These are phyloP conservation scores for Tagetes erecta DNA, from an alignment of 129 eudicot species.

Conservation along the genomic window DNA sequence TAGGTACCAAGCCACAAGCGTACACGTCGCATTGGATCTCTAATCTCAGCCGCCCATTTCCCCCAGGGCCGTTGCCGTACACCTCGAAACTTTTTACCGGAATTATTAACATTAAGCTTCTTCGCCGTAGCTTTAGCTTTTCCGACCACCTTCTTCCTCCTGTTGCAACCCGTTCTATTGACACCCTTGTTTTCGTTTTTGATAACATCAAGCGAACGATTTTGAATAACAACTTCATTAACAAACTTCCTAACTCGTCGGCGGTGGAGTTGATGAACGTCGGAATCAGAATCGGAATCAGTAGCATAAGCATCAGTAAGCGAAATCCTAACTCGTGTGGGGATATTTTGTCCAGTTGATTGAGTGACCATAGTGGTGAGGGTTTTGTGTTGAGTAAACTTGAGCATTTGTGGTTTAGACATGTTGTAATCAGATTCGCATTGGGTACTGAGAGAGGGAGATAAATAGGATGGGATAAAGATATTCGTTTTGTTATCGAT, in stretches of 20 bases:
- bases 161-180: constrained; percentile 3
- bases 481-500: background rate
- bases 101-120: constrained; percentile 25
- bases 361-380: constrained; percentile 37
- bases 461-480: background rate
- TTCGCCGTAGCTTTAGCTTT: constrained; percentile 14
- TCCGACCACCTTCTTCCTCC: constrained; percentile 35
- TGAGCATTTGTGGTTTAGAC: constrained; percentile 29
- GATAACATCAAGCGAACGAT: constrained; percentile 22
- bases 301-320: constrained; percentile 88
- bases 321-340: constrained; percentile 44
- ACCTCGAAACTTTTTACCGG: constrained; percentile 74
- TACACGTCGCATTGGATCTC: constrained; percentile 84
- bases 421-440: constrained; percentile 43
- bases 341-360: background rate
- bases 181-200: background rate
- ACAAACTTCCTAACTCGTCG: constrained; percentile 62
- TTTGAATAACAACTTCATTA: constrained; percentile 60
- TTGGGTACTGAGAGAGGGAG: constrained; percentile 13
- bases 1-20: constrained; percentile 93
- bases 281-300: constrained; percentile 38
- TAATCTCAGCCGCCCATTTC: constrained; percentile 99
- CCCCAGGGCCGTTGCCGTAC: constrained; percentile 98
- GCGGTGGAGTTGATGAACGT: background rate
- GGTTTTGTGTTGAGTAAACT: constrained; percentile 59